These are phyloP conservation scores for Sarocladium oryzae DNA, from an alignment of 2,329 filamentous ascomycete genomes.

Conservation along the genomic window DNA sequence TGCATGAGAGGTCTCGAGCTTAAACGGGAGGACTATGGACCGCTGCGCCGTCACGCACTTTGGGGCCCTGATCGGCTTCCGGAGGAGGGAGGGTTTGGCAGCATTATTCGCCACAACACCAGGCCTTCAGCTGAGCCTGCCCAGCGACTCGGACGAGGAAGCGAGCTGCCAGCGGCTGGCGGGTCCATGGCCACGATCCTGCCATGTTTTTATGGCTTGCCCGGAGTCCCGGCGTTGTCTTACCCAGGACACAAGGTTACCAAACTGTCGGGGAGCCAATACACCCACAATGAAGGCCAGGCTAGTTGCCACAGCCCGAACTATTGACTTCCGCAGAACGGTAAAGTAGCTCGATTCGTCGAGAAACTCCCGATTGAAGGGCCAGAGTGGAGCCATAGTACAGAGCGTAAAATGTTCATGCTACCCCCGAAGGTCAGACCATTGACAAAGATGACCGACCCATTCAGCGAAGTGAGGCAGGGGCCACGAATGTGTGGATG, in stretches of 20 bases:
- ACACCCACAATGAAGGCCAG: background rate
- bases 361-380: background rate
- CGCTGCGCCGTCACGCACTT: too few species aligned
- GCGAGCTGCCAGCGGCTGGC: background rate
- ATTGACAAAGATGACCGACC: background rate
- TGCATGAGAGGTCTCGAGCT: too few species aligned
- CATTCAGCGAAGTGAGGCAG: background rate
- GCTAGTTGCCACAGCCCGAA: background rate
- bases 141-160: background rate
- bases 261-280: slow-evolving; percentile 3
- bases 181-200: background rate
- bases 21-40: too few species aligned
- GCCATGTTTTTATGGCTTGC: background rate
- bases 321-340: background rate
- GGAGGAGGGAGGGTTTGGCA: too few species aligned
- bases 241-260: background rate
- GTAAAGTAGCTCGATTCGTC: background rate
- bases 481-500: background rate
- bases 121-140: background rate
- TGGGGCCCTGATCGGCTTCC: too few species aligned
- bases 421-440: background rate
- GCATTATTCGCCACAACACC: too few species aligned
- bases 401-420: background rate
- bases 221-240: background rate
- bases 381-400: background rate